These are phyloP conservation scores for Craterostigma plantagineum DNA, from an alignment of 257 asterid genomes.

Conservation along the genomic window DNA sequence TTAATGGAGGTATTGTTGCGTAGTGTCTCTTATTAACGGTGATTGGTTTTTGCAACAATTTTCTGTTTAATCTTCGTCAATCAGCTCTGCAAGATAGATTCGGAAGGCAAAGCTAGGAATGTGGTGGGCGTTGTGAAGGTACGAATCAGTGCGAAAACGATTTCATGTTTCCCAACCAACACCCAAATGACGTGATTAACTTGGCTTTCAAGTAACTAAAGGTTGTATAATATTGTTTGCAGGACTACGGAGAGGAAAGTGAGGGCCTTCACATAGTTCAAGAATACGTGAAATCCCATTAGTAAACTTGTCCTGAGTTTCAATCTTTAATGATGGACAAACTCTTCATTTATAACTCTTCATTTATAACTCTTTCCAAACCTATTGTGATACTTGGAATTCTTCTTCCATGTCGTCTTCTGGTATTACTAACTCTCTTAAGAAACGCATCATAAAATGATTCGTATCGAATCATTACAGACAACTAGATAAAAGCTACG, in stretches of 20 bases:
- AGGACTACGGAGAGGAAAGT: constrained; percentile 68
- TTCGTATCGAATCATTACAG: too few species aligned
- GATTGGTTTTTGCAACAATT: neutral
- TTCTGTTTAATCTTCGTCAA: neutral
- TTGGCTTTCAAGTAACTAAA: neutral
- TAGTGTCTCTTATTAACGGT: neutral
- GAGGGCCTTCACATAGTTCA: constrained; percentile 69
- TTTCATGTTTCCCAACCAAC: too few species aligned
- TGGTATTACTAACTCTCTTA: too few species aligned
- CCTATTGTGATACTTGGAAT: too few species aligned
- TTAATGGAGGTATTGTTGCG: neutral
- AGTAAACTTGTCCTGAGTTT: constrained; percentile 2
- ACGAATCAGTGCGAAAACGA: neutral
- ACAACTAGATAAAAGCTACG: too few species aligned
- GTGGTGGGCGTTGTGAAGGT: constrained; percentile 77
- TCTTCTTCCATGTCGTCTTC: too few species aligned
- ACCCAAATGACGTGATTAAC: too few species aligned
- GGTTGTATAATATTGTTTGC: constrained; percentile 4
- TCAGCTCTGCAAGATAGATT: constrained; percentile 64
- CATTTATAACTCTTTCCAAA: too few species aligned
- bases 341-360: too few species aligned
- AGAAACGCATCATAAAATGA: too few species aligned
- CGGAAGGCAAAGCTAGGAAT: constrained; percentile 75
- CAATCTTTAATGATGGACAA: too few species aligned
- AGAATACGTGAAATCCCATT: constrained; percentile 47